Evolutionary conservation across 495 filamentous ascomycete genomes (phyloP), one percentile per base, ranked within the genome.

Genomic region (Evansstolkia leycettana): DNA sequence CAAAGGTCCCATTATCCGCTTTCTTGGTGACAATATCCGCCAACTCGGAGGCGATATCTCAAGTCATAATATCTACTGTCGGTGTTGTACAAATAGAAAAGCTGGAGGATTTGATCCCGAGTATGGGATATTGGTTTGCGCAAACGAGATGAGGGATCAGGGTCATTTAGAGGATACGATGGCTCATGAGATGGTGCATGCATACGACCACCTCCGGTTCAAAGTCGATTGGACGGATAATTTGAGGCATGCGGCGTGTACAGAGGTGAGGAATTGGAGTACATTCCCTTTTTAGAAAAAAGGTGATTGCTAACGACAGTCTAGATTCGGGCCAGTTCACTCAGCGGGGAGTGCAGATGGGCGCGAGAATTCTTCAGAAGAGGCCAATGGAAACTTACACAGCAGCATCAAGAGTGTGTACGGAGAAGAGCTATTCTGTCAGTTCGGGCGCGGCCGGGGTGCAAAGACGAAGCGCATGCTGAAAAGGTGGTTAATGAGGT

Each of bases 131-230:
- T 42, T 87, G 50, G 55, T 98, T 2, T 96, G 92, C 54, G 82
- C 92, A 18, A 96, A 98, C 51, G 73, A 83, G 54, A 65, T 95
- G 54, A 61, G 73, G 31, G 73, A 80, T 47, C 65, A 73, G 31
- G 68, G 74, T 1, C 82, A 92, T 48, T 48, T 92, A 43, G 90
- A 98, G 64, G 90, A 98, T 54, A 94, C 85, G 20, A 65, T 98
- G 50, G 81, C 90, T 28, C 90, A 98, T 60, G 90, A 98, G 64
- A 87, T 98, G 80, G 79, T 98, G 36, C 90, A 98, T 64, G 89
- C 87, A 7, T 96, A 84, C 65, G 90, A 98, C 52, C 82, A 94
- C 57, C 52, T 95, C 46, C 57, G 87, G 42, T 98, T 84, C 63
- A 85, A 93, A 58, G 76, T 94, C 24, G 76, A 98, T 43, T 84